Percentiles rank a stretch among this genome's conserved stretches.
Evolutionary conservation across 1,284 basidiomycete genomes (phyloP).

Genomic region (Cryptococcus sp.): DNA sequence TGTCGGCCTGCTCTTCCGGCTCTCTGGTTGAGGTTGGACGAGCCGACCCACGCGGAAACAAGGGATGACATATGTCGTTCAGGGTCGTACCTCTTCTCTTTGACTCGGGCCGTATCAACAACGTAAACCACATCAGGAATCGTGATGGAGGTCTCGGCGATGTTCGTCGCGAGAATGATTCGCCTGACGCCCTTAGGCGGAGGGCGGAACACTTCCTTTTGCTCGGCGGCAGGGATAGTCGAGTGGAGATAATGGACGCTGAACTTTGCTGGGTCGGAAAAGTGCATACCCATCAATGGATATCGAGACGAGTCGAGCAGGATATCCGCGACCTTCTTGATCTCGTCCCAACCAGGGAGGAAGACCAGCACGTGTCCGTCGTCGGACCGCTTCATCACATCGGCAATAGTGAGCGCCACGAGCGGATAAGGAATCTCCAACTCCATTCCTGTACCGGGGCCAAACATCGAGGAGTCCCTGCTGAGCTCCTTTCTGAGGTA

Average conservation of each 20-base stretch:
- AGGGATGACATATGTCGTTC: slow-evolving; percentile 82
- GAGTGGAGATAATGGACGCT: slow-evolving; percentile 90
- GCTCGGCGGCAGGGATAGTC: slow-evolving; percentile 83
- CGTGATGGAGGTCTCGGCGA: slow-evolving; percentile 94
- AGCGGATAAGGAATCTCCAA: slow-evolving; percentile 82
- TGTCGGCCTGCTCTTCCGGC: slow-evolving; percentile 93
- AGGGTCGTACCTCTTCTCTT: slow-evolving; percentile 90
- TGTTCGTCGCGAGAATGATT: slow-evolving; percentile 91
- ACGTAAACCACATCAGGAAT: slow-evolving; percentile 97
- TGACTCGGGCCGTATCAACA: slow-evolving; percentile 84
- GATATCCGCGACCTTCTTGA: slow-evolving; percentile 72
- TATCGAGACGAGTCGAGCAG: slow-evolving; percentile 58
- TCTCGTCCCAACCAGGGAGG: slow-evolving; percentile 68
- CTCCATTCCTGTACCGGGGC: slow-evolving; percentile 55
- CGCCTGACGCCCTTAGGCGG: slow-evolving; percentile 75
- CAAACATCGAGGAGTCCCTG: slow-evolving; percentile 34
- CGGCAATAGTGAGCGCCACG: slow-evolving; percentile 77
- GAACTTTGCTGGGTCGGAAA: slow-evolving; percentile 64
- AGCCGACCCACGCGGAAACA: slow-evolving; percentile 86
- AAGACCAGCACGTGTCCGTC: slow-evolving; percentile 92
- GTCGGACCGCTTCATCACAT: slow-evolving; percentile 72
- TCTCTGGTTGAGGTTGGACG: slow-evolving; percentile 90
- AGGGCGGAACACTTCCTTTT: slow-evolving; percentile 86
- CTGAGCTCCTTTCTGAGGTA: slow-evolving; percentile 78
- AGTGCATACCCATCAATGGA: slow-evolving; percentile 65